Evolutionary conservation across 2,329 filamentous ascomycete species (phyloP), one percentile per base, ranked within the genome.

Genomic region (Calonectria multiphialidica): DNA sequence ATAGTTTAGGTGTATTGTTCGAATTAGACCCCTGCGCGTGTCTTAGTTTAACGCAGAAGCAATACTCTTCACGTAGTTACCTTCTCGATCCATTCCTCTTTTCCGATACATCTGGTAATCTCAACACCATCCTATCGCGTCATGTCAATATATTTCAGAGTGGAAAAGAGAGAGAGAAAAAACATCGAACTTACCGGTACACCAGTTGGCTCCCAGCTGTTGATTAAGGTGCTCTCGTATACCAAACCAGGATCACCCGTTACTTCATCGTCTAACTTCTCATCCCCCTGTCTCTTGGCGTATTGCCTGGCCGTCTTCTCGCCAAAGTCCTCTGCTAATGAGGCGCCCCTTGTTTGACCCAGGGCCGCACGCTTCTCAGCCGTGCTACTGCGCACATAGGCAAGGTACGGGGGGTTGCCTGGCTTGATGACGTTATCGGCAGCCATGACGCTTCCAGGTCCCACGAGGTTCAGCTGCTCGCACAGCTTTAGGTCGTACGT

Each of bases 401-500:
- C 89, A 57, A 93, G 83, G 78, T 94, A 94, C 1, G 89, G 89
- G 5, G 93, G 93, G 76, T 94, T 94, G 1, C 93, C 93, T 1
- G 93, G 93, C 78, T 90, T 90, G 78, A 94, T 90, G 65, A 94
- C 86, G 79, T 95, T 95, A 79, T 95, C 93, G 1, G 93, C 93
- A 0, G 89, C 91, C 23, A 93, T 83, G 0, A 93, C 88, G 1
- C 89, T 89, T 0, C 93, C 93, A 0, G 88, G 86, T 0, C 85
- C 86, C 3, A 97, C 86, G 42, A 96, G 81, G 0, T 88, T 88
- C 6, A 96, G 84, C 45, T 93, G 88, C 84, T 97, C 94, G 80
- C 92, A 94, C 0, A 95, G 87, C 83, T 95, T 95, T 72, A 96
- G 83, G 77, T 97, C 95, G 0, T 90, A 88, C 1, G 89, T 90